Evolutionary conservation across 176 grass and related monocot species (phyloP), one percentile per base, ranked within the genome.

Genomic region (Oryza glumipatula): DNA sequence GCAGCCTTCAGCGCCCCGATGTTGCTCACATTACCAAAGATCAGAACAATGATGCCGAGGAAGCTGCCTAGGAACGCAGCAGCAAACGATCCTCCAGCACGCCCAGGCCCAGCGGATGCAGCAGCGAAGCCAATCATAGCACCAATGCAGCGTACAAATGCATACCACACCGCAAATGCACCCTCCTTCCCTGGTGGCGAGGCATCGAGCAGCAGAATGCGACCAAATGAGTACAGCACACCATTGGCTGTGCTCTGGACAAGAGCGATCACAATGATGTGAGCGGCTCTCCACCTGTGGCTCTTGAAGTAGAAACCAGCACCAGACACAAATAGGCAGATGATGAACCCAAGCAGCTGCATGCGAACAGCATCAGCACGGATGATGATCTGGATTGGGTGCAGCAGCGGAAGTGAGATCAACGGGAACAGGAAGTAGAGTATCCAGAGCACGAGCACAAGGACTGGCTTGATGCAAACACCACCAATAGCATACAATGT

Each of bases 21-120:
- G 77, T 92, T 93, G 88, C 93, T 98, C 1, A 95, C 93, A n/a
- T 95, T 98, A 14, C 95, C 95, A 15, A 98, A 98, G 47, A 98
- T 89, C 12, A 98, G 71, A 80, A 93, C 93, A 10, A 93, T 70
- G 44, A 95, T 88, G 32, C 95, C 95, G 0, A 95, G 77, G 79
- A 98, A 95, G 87, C 89, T 81, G 24, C 81, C 93, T 32, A 95
- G 73, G 79, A 98, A 95, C 1, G 95, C 93, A 1, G 85, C 91
- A 6, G 89, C 95, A 11, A 98, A 98, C 2, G 91, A 67, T 15
- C 81, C 81, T 13, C 88, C 93, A 0, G 92, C 83, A 4, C 87
- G 89, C 0, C 95, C 95, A 11, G 93, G 91, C 4, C 91, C 88
- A 63, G 91, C 85, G 0, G 93, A 93, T 12, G 91, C 93, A 3